Conservation (phyloP, 1,284 basidiomycete species). For the Pholiota adiposa region DNA sequence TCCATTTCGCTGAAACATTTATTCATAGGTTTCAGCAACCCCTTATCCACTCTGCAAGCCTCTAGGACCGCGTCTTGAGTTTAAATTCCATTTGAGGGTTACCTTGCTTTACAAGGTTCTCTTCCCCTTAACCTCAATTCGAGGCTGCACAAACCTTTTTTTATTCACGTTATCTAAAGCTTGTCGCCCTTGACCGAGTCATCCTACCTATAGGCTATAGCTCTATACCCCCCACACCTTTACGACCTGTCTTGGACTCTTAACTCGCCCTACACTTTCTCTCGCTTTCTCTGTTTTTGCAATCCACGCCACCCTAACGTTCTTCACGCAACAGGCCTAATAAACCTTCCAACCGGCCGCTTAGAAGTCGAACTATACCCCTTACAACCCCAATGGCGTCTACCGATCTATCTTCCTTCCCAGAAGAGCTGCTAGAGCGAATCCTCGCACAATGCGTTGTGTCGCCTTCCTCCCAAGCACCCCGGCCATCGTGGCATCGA, state of each 20-base stretch:
- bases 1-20: not conserved
- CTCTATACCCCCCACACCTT: not conserved
- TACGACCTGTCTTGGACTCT: not conserved
- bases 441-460: slow-evolving; percentile 48
- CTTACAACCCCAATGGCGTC: slow-evolving; percentile 1
- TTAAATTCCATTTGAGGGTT: not conserved
- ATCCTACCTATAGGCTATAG: too few species aligned
- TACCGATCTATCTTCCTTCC: slow-evolving; percentile 41
- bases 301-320: not conserved
- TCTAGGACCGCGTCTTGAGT: not conserved
- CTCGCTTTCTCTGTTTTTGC: not conserved
- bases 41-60: not conserved
- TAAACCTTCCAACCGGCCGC: not conserved
- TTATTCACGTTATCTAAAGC: not conserved
- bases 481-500: slow-evolving; percentile 36
- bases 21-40: not conserved
- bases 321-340: slow-evolving; percentile 5
- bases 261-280: not conserved
- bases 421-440: slow-evolving; percentile 60
- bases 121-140: not conserved
- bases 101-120: not conserved
- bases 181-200: too few species aligned
- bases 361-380: not conserved
- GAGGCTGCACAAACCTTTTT: not conserved
- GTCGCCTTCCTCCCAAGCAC: slow-evolving; percentile 20